Evolutionary conservation across 345 rosid genomes (phyloP), one percentile per base, ranked within the genome.

Genomic region (Limnanthes douglasii): DNA sequence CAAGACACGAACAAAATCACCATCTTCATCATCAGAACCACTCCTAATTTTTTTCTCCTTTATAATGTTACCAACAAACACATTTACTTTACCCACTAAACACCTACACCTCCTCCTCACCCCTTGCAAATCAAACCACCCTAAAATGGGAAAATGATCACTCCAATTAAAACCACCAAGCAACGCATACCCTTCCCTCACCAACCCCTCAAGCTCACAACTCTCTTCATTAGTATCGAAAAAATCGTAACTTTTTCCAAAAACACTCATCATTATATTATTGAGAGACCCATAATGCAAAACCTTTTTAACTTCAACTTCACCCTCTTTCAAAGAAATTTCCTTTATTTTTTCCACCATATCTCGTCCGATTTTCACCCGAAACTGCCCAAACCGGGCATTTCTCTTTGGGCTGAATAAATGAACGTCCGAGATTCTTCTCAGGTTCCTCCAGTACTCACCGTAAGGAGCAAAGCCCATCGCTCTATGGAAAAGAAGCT

Each of bases 401-500:
- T 63, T 60, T 21, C 63, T 63, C 33, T 46, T 63, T 32, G 78
- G 74, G 37, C 64, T 62, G 17, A 67, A 71, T 43, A 64, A 44
- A 54, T 77, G 79, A 21, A 83, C 77, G 0, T 78, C 48, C 2
- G 94, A 80, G 53, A 77, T 74, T 34, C 86, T 61, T 54, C 96
- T 70, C 33, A 80, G 31, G 16, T 74, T 74, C 47, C 92, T 75
- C 90, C 96, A 86, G 51, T 86, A 80, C 23, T 72, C 78, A 1
- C 94, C 83, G 45, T 30, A 80, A 0, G 83, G 80, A 37, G 92
- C 90, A 37, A 86, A 86, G 11, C 96, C 96, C 70, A 81, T 86
- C 7, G 96, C 84, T 28, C 92, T 62, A 12, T 86, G 67, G 24
- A 80, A 86, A 7, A 86, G 55, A 8, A 86, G 67, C 63, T 72